Evolutionary conservation across 2,329 filamentous ascomycete species (phyloP).

Genomic region (Pseudogymnoascus sp.): DNA sequence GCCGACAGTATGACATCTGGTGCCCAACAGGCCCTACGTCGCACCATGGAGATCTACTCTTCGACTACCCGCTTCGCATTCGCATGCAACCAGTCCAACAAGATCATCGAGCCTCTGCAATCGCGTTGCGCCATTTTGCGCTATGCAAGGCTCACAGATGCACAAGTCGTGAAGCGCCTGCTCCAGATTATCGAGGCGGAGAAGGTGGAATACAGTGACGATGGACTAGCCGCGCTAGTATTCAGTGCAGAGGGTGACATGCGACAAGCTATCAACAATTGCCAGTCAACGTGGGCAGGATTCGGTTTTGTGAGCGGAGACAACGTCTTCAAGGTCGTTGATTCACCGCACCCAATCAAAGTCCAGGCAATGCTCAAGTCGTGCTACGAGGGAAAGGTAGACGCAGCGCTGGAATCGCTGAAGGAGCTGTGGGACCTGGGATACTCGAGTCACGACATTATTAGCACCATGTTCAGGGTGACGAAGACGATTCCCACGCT

Average conservation of each 20-base stretch:
- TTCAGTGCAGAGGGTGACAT: conserved; percentile 98
- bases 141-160: conserved; percentile 86
- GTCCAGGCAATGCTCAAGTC: conserved; percentile 98
- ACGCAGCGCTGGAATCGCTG: conserved; percentile 75
- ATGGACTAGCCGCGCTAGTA: conserved; percentile 89
- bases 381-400: conserved; percentile 86
- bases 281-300: conserved; percentile 86
- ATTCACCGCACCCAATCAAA: conserved; percentile 94
- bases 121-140: conserved; percentile 93
- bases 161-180: conserved; percentile 82
- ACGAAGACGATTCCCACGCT: conserved; percentile 91
- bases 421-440: conserved; percentile 91
- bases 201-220: conserved; percentile 81
- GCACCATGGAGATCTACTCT: conserved; percentile 99
- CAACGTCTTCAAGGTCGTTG: conserved; percentile 96
- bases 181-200: conserved; percentile 91
- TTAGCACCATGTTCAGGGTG: conserved; percentile 98
- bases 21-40: conserved; percentile 85
- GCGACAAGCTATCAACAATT: conserved; percentile 97
- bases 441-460: conserved; percentile 98
- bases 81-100: conserved; percentile 97
- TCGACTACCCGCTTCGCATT: conserved; percentile 95
- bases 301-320: conserved; percentile 97
- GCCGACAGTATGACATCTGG: conserved; percentile 97
- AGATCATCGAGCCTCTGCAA: conserved; percentile 98